Percentiles rank a stretch among this genome's conserved stretches.
phyloP scores from a whole-genome alignment of 257 asterid genomes.

The Ophiorrhiza pumila region DNA sequence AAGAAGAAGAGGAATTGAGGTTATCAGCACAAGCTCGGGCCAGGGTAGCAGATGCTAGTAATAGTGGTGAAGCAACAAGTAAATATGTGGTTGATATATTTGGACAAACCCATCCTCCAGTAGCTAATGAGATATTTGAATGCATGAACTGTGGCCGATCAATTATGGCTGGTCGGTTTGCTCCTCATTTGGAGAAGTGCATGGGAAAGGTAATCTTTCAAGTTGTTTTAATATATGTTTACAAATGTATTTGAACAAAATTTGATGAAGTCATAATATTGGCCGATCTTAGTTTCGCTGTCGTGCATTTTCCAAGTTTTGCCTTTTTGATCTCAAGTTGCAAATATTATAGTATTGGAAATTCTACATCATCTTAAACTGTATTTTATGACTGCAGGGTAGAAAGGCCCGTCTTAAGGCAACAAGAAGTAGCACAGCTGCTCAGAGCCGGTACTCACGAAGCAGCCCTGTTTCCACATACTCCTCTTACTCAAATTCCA shows the following conservation, averaged over 20 bases:
- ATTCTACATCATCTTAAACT: neutral
- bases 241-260: neutral
- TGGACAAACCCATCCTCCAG: conserved; percentile 89
- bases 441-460: conserved; percentile 66
- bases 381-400: conserved; percentile 49
- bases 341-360: neutral
- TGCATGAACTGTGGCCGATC: conserved; percentile 94
- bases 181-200: conserved; percentile 98
- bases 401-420: conserved; percentile 90
- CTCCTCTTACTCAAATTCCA: conserved; percentile 41
- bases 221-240: neutral
- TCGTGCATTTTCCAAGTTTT: neutral
- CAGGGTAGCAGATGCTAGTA: conserved; percentile 68
- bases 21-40: conserved; percentile 82
- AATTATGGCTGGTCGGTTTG: conserved; percentile 82
- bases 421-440: conserved; percentile 76
- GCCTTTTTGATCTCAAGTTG: neutral
- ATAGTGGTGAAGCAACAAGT: conserved; percentile 67
- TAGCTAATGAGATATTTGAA: conserved; percentile 74
- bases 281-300: neutral
- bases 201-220: conserved; percentile 83
- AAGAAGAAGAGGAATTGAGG: conserved; percentile 81
- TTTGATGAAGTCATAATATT: neutral
- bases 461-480: conserved; percentile 48
- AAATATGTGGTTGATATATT: conserved; percentile 86